Conservation (phyloP, 805 yeast genomes). For the Candida stauntonica region DNA sequence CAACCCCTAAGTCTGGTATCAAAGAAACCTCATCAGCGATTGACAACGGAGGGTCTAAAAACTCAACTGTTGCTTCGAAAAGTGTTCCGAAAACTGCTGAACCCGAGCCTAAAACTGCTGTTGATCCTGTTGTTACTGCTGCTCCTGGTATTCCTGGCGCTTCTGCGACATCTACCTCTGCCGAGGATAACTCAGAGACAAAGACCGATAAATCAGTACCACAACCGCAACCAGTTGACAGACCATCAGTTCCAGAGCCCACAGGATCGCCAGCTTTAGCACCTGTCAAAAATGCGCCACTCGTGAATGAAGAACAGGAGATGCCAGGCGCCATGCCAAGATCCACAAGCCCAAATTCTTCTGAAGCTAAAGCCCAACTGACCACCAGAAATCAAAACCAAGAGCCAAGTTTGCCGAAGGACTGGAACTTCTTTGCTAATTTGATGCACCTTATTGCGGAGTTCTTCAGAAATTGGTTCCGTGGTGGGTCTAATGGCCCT, state of each 20-base stretch:
- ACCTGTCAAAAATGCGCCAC: no score
- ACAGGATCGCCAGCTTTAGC: no score
- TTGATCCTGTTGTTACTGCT: neutral
- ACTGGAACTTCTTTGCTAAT: slow-evolving; percentile 17
- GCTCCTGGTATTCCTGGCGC: neutral
- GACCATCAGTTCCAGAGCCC: slow-evolving; percentile 1
- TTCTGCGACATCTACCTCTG: neutral
- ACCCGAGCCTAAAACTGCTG: no score
- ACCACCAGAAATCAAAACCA: no score
- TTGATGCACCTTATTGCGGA: slow-evolving; percentile 22
- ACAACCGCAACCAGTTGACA: slow-evolving; percentile 1
- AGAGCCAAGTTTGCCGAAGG: no score
- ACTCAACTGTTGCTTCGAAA: slow-evolving; percentile 6
- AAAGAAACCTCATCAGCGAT: neutral
- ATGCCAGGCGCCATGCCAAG: neutral
- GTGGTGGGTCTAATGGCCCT: slow-evolving; percentile 3
- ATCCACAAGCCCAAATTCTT: neutral
- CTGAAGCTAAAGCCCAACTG: no score
- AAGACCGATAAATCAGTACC: neutral
- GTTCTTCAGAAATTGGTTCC: slow-evolving; percentile 25
- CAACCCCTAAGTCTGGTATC: slow-evolving; percentile 18
- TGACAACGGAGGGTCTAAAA: neutral
- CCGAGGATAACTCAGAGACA: neutral
- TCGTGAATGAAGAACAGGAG: neutral
- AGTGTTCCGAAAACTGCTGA: slow-evolving; percentile 1